A percentile compares a stretch with the other conserved stretches of the same genome.
These are phyloP conservation scores for Hemerocallis citrina DNA, from an alignment of 106 monocot species.

Conservation along the genomic window DNA sequence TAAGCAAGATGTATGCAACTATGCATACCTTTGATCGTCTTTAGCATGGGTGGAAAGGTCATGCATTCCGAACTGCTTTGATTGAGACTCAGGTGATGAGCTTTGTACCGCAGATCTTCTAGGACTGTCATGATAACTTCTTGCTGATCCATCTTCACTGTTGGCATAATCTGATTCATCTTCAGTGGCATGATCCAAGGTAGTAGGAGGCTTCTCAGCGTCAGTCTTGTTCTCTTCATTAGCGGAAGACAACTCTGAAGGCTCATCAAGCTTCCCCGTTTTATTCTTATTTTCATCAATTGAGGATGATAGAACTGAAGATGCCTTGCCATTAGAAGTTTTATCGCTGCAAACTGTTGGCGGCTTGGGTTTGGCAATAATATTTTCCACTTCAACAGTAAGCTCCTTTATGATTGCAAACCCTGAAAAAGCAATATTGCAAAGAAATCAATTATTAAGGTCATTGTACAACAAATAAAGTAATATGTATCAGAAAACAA, in stretches of 20 bases:
- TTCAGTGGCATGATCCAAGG: conserved; percentile 12
- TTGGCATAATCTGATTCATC: conserved; percentile 33
- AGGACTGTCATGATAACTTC: conserved; percentile 63
- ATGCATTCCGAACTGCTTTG: conserved; percentile 21
- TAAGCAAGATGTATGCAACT: too few species aligned
- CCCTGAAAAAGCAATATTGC: conserved; percentile 33
- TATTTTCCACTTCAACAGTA: conserved; percentile 66
- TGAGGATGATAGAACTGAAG: too few species aligned
- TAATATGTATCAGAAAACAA: neutral
- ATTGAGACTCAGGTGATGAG: conserved; percentile 29
- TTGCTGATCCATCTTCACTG: conserved; percentile 41
- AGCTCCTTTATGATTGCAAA: conserved; percentile 80
- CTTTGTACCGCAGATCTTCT: conserved; percentile 35
- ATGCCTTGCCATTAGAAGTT: too few species aligned
- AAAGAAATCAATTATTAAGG: neutral
- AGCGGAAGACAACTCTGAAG: conserved; percentile 13
- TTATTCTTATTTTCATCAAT: too few species aligned
- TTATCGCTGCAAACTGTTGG: conserved; percentile 15
- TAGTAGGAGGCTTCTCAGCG: conserved; percentile 22
- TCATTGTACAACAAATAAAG: neutral
- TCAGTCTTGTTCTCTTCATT: conserved; percentile 19
- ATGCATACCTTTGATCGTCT: conserved; percentile 58
- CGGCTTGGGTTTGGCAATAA: conserved; percentile 39
- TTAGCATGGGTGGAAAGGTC: conserved; percentile 45
- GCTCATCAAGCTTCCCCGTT: too few species aligned